Conservation (phyloP, 495 filamentous ascomycete species). For the Aspergillus mulundensis region DNA sequence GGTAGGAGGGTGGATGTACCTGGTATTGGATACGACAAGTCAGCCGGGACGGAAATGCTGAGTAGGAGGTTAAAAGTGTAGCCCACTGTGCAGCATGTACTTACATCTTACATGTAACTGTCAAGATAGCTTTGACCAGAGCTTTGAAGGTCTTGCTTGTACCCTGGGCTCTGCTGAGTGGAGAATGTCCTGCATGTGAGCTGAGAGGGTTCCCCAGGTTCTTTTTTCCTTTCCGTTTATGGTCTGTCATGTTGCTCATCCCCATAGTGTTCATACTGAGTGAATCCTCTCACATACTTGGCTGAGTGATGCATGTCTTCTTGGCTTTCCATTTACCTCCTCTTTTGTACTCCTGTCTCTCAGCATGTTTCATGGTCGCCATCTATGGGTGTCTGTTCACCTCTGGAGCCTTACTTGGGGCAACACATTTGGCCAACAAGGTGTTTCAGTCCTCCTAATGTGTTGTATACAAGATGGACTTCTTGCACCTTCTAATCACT, state of each 20-base stretch:
- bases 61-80: constrained; percentile 36
- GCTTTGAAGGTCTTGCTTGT: not conserved
- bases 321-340: not conserved
- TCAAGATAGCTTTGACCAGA: too few species aligned
- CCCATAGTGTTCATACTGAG: not conserved
- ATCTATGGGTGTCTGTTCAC: not conserved
- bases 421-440: not conserved
- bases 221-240: too few species aligned
- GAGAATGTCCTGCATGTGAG: too few species aligned
- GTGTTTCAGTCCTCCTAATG: not conserved
- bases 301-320: not conserved
- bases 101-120: not conserved
- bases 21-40: constrained; percentile 34
- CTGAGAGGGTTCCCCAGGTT: too few species aligned
- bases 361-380: not conserved
- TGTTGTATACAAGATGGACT: not conserved
- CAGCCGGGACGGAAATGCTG: constrained; percentile 37
- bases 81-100: not conserved
- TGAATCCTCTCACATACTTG: not conserved
- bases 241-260: too few species aligned
- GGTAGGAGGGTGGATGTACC: constrained; percentile 30
- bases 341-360: not conserved
- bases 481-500: not conserved
- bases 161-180: not conserved
- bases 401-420: not conserved